These are phyloP conservation scores for Boletus rufocinnamomeus DNA, from an alignment of 768 basidiomycete species.

Conservation along the genomic window DNA sequence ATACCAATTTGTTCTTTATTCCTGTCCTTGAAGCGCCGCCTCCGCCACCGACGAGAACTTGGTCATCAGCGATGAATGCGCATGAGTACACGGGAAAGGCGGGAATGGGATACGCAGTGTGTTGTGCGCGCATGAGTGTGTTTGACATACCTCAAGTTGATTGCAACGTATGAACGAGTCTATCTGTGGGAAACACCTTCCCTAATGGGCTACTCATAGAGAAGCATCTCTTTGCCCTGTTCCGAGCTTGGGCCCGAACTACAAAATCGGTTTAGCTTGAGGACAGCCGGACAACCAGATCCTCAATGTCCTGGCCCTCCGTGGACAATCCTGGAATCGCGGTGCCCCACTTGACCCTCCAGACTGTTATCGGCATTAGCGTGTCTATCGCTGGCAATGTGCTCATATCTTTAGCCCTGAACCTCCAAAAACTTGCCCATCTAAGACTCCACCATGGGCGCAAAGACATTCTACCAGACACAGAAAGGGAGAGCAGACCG, in stretches of 20 bases:
- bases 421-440: constrained; percentile 92
- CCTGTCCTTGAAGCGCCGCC: constrained; percentile 85
- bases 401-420: constrained; percentile 87
- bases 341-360: constrained; percentile 56
- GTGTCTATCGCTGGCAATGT: constrained; percentile 85
- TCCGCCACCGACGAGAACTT: constrained; percentile 85
- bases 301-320: constrained; percentile 19
- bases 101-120: constrained; percentile 74
- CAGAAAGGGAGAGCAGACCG: constrained; percentile 17
- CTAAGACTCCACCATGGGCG: constrained; percentile 53
- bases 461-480: constrained; percentile 20
- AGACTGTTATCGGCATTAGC: constrained; percentile 73
- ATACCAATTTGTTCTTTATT: constrained; percentile 91
- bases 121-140: constrained; percentile 70
- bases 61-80: constrained; percentile 70
- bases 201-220: background rate
- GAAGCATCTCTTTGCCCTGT: background rate
- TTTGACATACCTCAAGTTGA: background rate
- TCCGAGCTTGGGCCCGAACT: background rate
- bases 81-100: constrained; percentile 89
- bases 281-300: background rate
- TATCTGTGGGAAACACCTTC: constrained; percentile 26
- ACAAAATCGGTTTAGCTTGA: background rate
- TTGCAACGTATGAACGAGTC: background rate
- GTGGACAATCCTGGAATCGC: constrained; percentile 34